Evolutionary conservation across 176 grass and related monocot species (phyloP), one percentile per base, ranked within the genome.

Genomic region (Leersia perrieri): DNA sequence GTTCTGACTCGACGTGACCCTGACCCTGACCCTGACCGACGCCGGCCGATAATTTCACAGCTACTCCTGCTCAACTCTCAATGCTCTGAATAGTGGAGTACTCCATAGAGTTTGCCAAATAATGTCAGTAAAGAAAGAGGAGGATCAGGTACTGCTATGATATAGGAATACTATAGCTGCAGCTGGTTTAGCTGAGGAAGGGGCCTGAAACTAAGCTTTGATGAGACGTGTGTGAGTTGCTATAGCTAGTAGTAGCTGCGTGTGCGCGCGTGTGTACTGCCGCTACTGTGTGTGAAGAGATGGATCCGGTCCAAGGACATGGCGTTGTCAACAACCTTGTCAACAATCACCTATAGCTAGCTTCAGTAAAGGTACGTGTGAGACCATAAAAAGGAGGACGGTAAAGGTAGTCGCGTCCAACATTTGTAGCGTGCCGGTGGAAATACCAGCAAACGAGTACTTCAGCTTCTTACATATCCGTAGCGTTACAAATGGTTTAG

Each of bases 301-400:
- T 14, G 27, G 36, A 63, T 72, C 68, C 66, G 76, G 76, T 80
- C 68, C 68, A 28, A 28, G 33, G 68, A 40, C 4, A 80, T 18
- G 76, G 44, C 69, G 14, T 41, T 51, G 83, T 66, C 68, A 77
- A 39, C n/a, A 44, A 73, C 75, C 49, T 44, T 53, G n/a, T n/a
- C n/a, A n/a, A n/a, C n/a, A n/a, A n/a, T n/a, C n/a, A n/a, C n/a
- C n/a, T n/a, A n/a, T n/a, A 53, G 6, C 40, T 26, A 55, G 39
- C 69, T 26, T 58, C 33, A 41, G n/a, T 78, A 60, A 77, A 49
- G 30, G 78, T 85, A 25, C 75, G 1, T 6, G 47, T 20, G 47
- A 5, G 67, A 61, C 83, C 66, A 68, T 53, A 85, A 85, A 85
- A 85, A 79, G n/a, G 34, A 51, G 57, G 64, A 67, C 23, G 15